phyloP scores from a whole-genome alignment of 1,284 basidiomycete genomes.

The Inonotus obliquus region DNA sequence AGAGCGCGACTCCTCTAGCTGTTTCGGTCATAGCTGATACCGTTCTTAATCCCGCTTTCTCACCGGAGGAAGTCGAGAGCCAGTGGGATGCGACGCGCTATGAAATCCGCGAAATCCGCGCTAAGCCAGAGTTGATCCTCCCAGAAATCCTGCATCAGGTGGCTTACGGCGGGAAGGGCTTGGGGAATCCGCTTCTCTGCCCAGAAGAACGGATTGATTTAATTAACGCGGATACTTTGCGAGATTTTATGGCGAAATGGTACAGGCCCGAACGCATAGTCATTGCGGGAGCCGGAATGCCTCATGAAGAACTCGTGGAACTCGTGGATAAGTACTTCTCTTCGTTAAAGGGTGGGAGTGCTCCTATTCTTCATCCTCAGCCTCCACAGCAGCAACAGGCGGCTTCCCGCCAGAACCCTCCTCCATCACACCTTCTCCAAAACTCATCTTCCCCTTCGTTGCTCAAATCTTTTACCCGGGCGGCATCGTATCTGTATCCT shows the following conservation, averaged over 20 bases:
- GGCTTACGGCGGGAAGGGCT: constrained; percentile 74
- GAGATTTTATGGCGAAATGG: constrained; percentile 75
- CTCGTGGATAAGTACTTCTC: constrained; percentile 84
- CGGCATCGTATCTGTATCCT: constrained; percentile 66
- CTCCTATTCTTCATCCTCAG: constrained; percentile 28
- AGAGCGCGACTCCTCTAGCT: constrained; percentile 77
- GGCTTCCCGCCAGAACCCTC: constrained; percentile 28
- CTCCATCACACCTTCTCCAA: constrained; percentile 48
- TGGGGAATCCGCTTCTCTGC: constrained; percentile 89
- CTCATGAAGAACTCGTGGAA: constrained; percentile 84
- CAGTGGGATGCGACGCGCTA: constrained; percentile 90
- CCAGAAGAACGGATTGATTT: constrained; percentile 77
- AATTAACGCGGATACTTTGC: constrained; percentile 65
- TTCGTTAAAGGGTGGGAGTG: constrained; percentile 44
- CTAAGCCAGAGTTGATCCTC: constrained; percentile 93
- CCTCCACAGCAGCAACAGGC: constrained; percentile 29
- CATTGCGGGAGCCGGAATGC: constrained; percentile 90
- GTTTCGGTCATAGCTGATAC: constrained; percentile 91
- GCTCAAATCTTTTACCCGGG: constrained; percentile 65
- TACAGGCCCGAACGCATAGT: constrained; percentile 93
- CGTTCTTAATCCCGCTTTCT: constrained; percentile 75
- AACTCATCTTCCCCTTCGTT: constrained; percentile 42
- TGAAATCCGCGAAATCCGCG: constrained; percentile 84
- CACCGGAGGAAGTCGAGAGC: constrained; percentile 75
- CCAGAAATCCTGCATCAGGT: constrained; percentile 89